Conservation (phyloP, 1,284 basidiomycete genomes). For the Naganishia albida region DNA sequence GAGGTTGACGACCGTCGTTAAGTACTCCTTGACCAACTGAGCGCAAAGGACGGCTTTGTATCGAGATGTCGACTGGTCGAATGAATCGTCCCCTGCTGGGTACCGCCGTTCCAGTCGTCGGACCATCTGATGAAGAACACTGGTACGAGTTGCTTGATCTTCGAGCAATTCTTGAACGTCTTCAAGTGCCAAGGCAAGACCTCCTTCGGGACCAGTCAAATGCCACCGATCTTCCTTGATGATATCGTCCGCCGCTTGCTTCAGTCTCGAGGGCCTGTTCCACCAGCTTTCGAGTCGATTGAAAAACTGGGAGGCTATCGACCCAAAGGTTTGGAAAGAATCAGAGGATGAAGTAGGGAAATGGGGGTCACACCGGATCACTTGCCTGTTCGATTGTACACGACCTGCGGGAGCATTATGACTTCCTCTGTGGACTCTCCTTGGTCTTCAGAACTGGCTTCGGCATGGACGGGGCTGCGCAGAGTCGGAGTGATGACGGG, state of each 20-base stretch:
- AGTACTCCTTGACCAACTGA: constrained; percentile 1
- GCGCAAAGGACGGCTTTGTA: not conserved
- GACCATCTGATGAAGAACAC: constrained; percentile 3
- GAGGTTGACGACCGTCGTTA: not conserved
- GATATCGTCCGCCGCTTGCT: not conserved
- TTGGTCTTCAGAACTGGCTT: too few relatives aligned
- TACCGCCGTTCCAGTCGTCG: not conserved
- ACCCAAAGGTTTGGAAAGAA: too few relatives aligned
- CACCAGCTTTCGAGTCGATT: constrained; percentile 9
- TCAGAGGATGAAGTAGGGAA: not conserved
- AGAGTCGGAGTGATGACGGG: too few relatives aligned
- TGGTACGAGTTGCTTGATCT: not conserved
- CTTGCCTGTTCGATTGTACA: constrained; percentile 1
- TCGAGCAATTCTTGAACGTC: constrained; percentile 2
- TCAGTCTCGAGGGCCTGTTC: constrained; percentile 1
- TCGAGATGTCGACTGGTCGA: not conserved
- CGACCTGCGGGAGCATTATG: constrained; percentile 1
- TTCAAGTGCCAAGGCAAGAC: too few relatives aligned
- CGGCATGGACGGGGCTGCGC: not conserved
- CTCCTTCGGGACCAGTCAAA: not conserved
- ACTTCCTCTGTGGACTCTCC: not conserved
- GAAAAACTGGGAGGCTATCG: not conserved
- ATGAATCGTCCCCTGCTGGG: not conserved
- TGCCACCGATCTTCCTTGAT: not conserved
- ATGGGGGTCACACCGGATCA: not conserved